Conservation (phyloP, 176 grass and related monocot genomes). For the Hsuehochloa calcarea region DNA sequence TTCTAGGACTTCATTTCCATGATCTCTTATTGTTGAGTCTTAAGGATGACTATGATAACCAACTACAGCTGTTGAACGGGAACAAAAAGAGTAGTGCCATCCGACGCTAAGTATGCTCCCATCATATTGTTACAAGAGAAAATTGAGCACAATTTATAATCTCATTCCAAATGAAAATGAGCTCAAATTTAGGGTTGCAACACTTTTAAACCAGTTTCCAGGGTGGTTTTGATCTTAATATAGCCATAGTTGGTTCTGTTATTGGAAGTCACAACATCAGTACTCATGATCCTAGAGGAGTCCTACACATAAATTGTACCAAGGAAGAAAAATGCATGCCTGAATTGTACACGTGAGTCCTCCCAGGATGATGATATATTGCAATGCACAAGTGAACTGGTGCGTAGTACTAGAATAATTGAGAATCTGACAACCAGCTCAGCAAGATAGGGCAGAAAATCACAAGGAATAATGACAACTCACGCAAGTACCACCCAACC, state of each 20-base stretch:
- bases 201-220: background rate
- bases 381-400: background rate
- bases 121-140: background rate
- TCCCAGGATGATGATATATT: background rate
- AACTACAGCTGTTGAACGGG: background rate
- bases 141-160: background rate
- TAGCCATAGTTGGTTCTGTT: background rate
- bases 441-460: background rate
- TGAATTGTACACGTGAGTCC: background rate
- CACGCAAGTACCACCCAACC: constrained; percentile 11
- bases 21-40: background rate
- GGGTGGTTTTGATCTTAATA: background rate
- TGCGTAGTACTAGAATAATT: background rate
- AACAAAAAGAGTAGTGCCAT: background rate
- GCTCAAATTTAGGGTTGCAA: background rate
- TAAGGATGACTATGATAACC: background rate
- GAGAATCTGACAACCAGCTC: constrained; percentile 4
- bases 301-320: background rate
- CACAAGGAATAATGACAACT: constrained; percentile 7
- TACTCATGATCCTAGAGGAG: background rate
- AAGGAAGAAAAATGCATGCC: background rate
- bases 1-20: background rate
- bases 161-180: background rate
- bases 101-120: background rate
- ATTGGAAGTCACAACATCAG: background rate